Evolutionary conservation across 768 basidiomycete genomes (phyloP), one percentile per base, ranked within the genome.

Genomic region (Amanita rubescens): DNA sequence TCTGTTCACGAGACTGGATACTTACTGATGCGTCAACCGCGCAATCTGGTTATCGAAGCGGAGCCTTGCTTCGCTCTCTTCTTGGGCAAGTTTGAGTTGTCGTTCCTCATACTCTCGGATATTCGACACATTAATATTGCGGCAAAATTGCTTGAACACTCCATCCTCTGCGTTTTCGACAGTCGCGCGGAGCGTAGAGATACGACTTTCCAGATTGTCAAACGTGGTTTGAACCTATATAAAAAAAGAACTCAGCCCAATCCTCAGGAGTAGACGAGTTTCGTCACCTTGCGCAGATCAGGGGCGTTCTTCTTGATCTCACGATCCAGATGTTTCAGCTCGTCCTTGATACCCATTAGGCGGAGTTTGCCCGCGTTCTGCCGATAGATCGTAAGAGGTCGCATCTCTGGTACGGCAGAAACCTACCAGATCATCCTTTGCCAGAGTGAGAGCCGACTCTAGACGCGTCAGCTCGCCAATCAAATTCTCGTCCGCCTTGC

Each of bases 31-130:
- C 2, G 78, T 82, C 53, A 97, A 71, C 8, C 94, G 78, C 0
- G 87, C 85, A 55, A 94, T 87, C 65, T 94, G 92, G 4, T 84
- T 88, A 58, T 93, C 85, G 59, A 82, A 95, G 44, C 86, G 78
- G 58, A 94, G 69, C 54, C 90, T 73, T 7, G 88, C 89, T 60
- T 89, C 90, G 62, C 81, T 89, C 66, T 93, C 92, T 60, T 90
- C 89, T 67, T 93, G 86, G 0, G 90, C 91, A 20, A 90, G 80
- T 66, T 86, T 89, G 27, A 97, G 73, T 62, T 95, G 92, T 19
- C 87, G 82, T 63, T 92, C 88, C 68, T 98, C 95, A 64, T 94
- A 99, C 60, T 94, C 91, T 24, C 94, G 82, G 57, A 99, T 92
- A 67, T 84, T 84, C 14, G 70, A 65, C 6, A 96, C 85, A 9